A percentile compares a stretch with the other conserved stretches of the same genome.
These are phyloP conservation scores for Platanus orientalis DNA, from an alignment of 164 flowering plant genomes.

Conservation along the genomic window DNA sequence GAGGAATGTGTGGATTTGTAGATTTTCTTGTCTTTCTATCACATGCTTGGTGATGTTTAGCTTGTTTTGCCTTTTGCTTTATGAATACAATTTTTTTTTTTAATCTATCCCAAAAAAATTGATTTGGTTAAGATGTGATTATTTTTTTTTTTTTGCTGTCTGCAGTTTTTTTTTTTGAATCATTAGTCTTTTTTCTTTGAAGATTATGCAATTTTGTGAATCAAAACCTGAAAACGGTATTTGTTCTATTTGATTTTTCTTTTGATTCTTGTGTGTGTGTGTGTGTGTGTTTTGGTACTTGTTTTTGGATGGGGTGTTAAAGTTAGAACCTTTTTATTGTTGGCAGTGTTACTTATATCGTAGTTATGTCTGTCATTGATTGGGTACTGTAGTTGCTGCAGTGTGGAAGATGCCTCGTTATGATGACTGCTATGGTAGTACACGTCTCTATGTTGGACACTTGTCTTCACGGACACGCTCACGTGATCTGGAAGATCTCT, in stretches of 20 bases:
- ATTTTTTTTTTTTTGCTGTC: no score
- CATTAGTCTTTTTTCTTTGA: no score
- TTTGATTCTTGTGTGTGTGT: neutral
- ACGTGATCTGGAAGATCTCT: slow-evolving; percentile 60
- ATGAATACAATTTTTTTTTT: neutral
- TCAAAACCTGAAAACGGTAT: no score
- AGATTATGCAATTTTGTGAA: no score
- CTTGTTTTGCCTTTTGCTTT: no score
- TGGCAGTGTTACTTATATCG: neutral
- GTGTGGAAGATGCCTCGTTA: slow-evolving; percentile 58
- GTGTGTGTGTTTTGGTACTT: no score
- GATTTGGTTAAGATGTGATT: no score
- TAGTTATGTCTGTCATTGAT: neutral
- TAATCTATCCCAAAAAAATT: no score
- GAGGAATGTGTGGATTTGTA: no score
- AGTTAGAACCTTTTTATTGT: neutral
- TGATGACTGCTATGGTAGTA: slow-evolving; percentile 49
- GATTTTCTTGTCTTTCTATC: no score
- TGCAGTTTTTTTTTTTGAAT: no score
- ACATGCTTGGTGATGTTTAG: neutral
- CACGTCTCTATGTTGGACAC: slow-evolving; percentile 78
- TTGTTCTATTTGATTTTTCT: neutral
- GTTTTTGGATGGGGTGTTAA: no score
- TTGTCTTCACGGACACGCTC: slow-evolving; percentile 68
- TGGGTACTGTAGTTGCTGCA: slow-evolving; percentile 18